These are phyloP conservation scores for Penicillium crustosum DNA, from an alignment of 2,329 filamentous ascomycete species.

Conservation along the genomic window DNA sequence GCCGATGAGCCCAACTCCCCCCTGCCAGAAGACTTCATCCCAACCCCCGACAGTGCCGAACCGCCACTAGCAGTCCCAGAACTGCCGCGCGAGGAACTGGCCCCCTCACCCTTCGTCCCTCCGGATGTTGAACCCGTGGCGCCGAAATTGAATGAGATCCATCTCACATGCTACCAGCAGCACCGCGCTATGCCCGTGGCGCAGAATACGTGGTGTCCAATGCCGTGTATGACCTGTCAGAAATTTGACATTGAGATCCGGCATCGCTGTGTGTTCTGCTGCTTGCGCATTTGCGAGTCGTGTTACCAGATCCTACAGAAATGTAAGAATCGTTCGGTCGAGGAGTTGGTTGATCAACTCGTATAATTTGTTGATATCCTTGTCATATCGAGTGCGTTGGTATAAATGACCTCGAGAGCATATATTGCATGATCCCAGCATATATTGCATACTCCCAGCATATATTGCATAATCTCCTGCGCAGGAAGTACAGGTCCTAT, in stretches of 20 bases:
- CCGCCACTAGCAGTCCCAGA: slow-evolving; percentile 15
- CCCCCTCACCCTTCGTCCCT: slow-evolving; percentile 23
- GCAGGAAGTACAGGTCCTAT: not conserved
- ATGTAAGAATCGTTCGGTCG: slow-evolving; percentile 34
- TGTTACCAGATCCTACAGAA: slow-evolving; percentile 39
- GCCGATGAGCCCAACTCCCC: slow-evolving; percentile 15
- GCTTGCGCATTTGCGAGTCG: slow-evolving; percentile 39
- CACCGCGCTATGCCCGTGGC: slow-evolving; percentile 38
- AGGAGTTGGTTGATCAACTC: slow-evolving; percentile 31
- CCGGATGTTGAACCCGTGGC: slow-evolving; percentile 37
- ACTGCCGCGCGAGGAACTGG: slow-evolving; percentile 16
- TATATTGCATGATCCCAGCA: not conserved
- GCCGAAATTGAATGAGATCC: slow-evolving; percentile 37
- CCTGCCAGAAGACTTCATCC: slow-evolving; percentile 36
- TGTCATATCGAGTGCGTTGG: not conserved
- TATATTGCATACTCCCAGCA: not conserved
- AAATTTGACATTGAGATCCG: slow-evolving; percentile 40
- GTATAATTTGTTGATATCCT: not conserved
- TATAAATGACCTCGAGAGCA: not conserved
- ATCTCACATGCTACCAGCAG: slow-evolving; percentile 42
- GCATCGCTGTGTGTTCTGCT: slow-evolving; percentile 45
- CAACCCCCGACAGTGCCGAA: slow-evolving; percentile 29
- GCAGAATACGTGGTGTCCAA: slow-evolving; percentile 42
- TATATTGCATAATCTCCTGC: not conserved
- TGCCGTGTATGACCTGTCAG: slow-evolving; percentile 47